Conservation (phyloP, 371 early-diverging fungal genomes). For the Apophysomyces sp. region DNA sequence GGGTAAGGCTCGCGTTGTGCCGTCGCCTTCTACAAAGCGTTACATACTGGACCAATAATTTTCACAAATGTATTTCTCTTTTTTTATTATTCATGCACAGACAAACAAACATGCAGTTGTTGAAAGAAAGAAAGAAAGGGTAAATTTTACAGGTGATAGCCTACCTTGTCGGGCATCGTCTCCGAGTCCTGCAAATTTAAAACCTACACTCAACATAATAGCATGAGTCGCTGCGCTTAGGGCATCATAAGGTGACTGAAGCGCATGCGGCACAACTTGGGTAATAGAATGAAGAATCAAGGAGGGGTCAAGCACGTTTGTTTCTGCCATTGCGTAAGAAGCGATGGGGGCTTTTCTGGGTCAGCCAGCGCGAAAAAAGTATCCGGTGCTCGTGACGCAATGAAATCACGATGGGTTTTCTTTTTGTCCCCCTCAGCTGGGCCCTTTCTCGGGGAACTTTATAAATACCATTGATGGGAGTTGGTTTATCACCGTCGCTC, state of each 20-base stretch:
- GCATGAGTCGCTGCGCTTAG: constrained; percentile 58
- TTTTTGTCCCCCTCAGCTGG: too few relatives aligned
- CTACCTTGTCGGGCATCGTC: constrained; percentile 56
- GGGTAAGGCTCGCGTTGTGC: constrained; percentile 40
- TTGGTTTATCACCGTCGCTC: neutral
- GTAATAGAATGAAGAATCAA: constrained; percentile 30
- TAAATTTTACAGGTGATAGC: neutral
- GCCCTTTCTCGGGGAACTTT: neutral
- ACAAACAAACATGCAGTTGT: neutral
- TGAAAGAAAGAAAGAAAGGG: constrained; percentile 1
- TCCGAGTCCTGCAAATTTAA: constrained; percentile 60
- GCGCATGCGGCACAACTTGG: constrained; percentile 13
- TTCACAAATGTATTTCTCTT: neutral
- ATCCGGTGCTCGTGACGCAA: too few relatives aligned
- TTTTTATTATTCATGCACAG: neutral
- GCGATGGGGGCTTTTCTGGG: too few relatives aligned
- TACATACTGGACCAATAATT: neutral
- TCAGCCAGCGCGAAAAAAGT: too few relatives aligned
- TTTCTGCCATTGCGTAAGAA: constrained; percentile 5
- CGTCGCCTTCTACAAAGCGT: constrained; percentile 30
- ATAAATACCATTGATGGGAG: neutral
- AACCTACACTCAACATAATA: constrained; percentile 62
- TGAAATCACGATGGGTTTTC: too few relatives aligned
- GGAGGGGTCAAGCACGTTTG: constrained; percentile 39
- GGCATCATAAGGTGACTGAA: constrained; percentile 54